Evolutionary conservation across 1,284 basidiomycete genomes (phyloP).

Genomic region (Tremellales sp.): DNA sequence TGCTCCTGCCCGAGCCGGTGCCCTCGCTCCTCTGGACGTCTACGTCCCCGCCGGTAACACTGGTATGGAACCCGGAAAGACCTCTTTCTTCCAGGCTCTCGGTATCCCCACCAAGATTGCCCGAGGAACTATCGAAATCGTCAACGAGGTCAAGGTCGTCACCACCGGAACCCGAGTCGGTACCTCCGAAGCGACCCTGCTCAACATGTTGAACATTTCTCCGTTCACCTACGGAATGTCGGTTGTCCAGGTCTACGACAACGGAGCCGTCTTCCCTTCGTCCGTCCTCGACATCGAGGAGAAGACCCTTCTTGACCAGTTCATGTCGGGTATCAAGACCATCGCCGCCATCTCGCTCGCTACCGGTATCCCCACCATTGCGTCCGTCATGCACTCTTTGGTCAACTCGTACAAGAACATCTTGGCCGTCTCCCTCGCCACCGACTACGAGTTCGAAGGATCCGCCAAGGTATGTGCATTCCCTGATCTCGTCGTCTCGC

Average conservation of each 20-base stretch:
- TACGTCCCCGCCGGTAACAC: constrained; percentile 93
- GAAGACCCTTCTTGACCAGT: constrained; percentile 81
- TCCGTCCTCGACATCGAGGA: constrained; percentile 93
- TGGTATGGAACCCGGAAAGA: constrained; percentile 99
- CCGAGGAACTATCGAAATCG: constrained; percentile 99
- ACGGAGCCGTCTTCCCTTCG: constrained; percentile 84
- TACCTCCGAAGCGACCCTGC: constrained; percentile 90
- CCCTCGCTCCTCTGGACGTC: constrained; percentile 88
- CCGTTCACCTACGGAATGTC: constrained; percentile 99
- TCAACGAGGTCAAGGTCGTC: constrained; percentile 94
- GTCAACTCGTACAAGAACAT: constrained; percentile 99
- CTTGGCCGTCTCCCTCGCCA: constrained; percentile 81
- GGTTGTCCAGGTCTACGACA: constrained; percentile 88
- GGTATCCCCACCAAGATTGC: constrained; percentile 99
- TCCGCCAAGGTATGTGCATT: constrained; percentile 73
- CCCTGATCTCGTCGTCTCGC: constrained; percentile 8
- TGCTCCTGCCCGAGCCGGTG: constrained; percentile 97
- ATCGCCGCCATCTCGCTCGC: constrained; percentile 95
- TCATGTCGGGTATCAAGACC: constrained; percentile 89
- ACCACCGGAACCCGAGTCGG: constrained; percentile 89
- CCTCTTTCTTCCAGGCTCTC: constrained; percentile 99
- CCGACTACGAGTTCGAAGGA: constrained; percentile 93
- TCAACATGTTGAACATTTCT: constrained; percentile 99
- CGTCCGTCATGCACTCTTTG: constrained; percentile 87
- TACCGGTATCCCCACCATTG: constrained; percentile 91